Evolutionary conservation across 306 rosid species (phyloP).

Genomic region (Sesbania bispinosa): DNA sequence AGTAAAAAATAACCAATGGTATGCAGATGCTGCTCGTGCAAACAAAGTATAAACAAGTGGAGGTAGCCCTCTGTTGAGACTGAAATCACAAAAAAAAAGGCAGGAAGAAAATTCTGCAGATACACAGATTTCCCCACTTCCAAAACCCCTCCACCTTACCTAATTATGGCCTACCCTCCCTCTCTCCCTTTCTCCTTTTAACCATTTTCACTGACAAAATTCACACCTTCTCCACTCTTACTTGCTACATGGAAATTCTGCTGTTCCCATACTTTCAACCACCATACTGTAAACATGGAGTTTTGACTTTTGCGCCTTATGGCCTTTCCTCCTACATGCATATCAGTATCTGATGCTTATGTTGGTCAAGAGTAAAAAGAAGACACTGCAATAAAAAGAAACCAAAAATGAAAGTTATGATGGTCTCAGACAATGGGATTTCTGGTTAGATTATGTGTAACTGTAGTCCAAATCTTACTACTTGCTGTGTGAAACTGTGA

Average conservation of each 20-base stretch:
- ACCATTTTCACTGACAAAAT: not conserved
- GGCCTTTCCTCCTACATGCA: not conserved
- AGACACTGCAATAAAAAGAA: not conserved
- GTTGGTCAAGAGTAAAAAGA: not conserved
- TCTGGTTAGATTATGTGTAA: not conserved
- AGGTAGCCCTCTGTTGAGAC: not conserved
- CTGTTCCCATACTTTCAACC: not conserved
- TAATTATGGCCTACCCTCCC: not conserved
- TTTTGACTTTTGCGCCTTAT: not conserved
- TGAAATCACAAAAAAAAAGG: not conserved
- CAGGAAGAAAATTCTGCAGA: not conserved
- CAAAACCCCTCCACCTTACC: not conserved
- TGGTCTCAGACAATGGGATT: not conserved
- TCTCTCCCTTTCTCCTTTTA: not conserved
- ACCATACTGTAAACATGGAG: not conserved
- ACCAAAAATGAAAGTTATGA: not conserved
- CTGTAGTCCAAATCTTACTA: not conserved
- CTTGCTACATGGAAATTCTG: not conserved
- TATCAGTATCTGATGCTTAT: not conserved
- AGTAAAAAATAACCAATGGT: not conserved
- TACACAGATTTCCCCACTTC: not conserved
- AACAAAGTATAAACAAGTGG: not conserved
- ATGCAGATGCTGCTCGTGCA: constrained; percentile 7
- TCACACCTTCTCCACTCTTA: not conserved
- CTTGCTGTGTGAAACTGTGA: not conserved